phyloP scores from a whole-genome alignment of 2,329 filamentous ascomycete genomes.

The Fusarium drepaniforme region DNA sequence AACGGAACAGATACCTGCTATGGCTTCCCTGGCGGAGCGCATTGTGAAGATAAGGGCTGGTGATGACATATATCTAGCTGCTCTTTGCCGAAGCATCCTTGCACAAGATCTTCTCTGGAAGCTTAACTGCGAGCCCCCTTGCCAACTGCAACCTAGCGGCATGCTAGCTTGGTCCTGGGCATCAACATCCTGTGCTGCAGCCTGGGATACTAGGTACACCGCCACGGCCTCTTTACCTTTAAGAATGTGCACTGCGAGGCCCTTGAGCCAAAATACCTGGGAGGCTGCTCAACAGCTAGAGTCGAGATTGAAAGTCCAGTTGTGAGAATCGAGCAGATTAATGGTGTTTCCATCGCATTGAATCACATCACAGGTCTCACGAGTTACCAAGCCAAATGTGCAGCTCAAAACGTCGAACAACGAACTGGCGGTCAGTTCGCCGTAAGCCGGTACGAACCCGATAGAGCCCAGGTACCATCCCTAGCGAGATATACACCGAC shows the following conservation, averaged over 20 bases:
- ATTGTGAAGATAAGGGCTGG: not conserved
- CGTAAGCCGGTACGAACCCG: not conserved
- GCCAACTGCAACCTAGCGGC: not conserved
- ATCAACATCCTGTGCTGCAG: not conserved
- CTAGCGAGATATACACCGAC: not conserved
- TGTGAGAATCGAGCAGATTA: not conserved
- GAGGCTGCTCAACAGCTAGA: not conserved
- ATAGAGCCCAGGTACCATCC: not conserved
- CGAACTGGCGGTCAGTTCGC: not conserved
- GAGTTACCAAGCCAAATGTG: not conserved
- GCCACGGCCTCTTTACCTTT: not conserved
- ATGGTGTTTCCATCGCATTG: not conserved
- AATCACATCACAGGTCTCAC: not conserved
- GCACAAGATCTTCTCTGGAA: not conserved
- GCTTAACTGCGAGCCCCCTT: not conserved
- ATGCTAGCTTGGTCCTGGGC: not conserved
- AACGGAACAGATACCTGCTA: not conserved
- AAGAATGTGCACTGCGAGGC: not conserved
- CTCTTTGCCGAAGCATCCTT: not conserved
- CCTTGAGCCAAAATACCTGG: not conserved
- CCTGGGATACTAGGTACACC: not conserved
- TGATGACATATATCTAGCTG: not conserved
- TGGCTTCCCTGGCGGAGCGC: not conserved
- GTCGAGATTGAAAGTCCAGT: not conserved
- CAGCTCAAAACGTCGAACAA: not conserved